These are phyloP conservation scores for Diaporthe sp. DNA, from an alignment of 2,329 filamentous ascomycete species.

Conservation along the genomic window DNA sequence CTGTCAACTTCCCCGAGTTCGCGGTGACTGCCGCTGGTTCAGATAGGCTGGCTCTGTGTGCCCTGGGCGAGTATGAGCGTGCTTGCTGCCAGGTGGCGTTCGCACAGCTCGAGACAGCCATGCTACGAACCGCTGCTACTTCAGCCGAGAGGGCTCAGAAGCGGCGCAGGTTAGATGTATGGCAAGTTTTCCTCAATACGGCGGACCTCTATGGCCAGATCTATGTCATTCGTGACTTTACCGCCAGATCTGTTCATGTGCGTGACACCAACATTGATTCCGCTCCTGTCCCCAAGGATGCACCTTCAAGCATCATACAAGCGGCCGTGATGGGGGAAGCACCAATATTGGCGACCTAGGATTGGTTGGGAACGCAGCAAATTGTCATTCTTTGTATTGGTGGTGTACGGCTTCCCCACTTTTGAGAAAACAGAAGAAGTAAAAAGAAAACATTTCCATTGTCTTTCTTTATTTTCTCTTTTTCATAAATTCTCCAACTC, in stretches of 20 bases:
- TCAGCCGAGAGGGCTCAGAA: neutral
- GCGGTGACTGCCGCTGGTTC: too few relatives aligned
- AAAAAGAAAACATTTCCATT: neutral
- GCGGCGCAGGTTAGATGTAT: neutral
- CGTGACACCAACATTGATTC: neutral
- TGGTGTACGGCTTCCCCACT: neutral
- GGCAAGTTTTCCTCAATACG: slow-evolving; percentile 45
- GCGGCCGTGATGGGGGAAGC: neutral
- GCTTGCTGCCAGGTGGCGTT: neutral
- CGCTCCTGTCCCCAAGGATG: neutral
- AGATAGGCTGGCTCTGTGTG: neutral
- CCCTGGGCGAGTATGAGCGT: slow-evolving; percentile 20
- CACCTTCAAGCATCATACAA: neutral
- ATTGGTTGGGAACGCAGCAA: neutral
- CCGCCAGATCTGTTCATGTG: neutral
- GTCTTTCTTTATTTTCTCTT: neutral
- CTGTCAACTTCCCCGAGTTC: slow-evolving; percentile 42
- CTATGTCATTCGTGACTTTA: slow-evolving; percentile 44
- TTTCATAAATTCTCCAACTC: neutral
- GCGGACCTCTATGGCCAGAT: slow-evolving; percentile 50
- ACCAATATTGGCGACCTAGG: neutral
- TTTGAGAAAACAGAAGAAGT: neutral
- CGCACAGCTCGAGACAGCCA: neutral
- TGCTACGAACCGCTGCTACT: neutral
- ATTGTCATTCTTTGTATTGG: neutral